These are phyloP conservation scores for Lindgomyces ingoldianus DNA, from an alignment of 495 filamentous ascomycete genomes.

Conservation along the genomic window DNA sequence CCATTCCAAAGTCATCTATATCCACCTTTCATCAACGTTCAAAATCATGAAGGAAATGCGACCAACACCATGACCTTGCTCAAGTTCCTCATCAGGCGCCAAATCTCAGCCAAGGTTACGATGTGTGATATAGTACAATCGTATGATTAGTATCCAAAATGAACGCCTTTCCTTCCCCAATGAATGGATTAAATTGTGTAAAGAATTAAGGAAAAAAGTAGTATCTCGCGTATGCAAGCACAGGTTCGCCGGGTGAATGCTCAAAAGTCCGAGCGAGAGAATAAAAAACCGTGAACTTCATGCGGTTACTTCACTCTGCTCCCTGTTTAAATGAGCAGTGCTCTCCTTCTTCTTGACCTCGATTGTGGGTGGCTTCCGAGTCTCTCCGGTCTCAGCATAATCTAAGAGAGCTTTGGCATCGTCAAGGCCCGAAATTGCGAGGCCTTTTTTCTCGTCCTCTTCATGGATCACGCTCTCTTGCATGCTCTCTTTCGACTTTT, in stretches of 20 bases:
- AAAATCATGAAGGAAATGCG: not conserved
- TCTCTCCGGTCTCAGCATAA: conserved; percentile 27
- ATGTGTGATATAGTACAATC: too few relatives aligned
- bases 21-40: not conserved
- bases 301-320: not conserved
- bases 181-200: conserved; percentile 23
- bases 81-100: not conserved
- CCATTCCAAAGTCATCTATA: not conserved
- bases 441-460: conserved; percentile 35
- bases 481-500: conserved; percentile 32
- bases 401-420: conserved; percentile 36
- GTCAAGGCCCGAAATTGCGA: conserved; percentile 36
- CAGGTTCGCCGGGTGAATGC: not conserved
- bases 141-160: not conserved
- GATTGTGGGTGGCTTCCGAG: conserved; percentile 6
- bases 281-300: not conserved
- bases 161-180: conserved; percentile 1
- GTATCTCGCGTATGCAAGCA: not conserved
- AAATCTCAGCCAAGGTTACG: not conserved
- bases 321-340: not conserved
- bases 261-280: not conserved
- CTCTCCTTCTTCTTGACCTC: not conserved
- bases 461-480: conserved; percentile 30
- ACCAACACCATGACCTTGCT: not conserved
- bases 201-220: conserved; percentile 4